phyloP scores from a whole-genome alignment of 306 rosid genomes.

The Dalbergia cultrata region DNA sequence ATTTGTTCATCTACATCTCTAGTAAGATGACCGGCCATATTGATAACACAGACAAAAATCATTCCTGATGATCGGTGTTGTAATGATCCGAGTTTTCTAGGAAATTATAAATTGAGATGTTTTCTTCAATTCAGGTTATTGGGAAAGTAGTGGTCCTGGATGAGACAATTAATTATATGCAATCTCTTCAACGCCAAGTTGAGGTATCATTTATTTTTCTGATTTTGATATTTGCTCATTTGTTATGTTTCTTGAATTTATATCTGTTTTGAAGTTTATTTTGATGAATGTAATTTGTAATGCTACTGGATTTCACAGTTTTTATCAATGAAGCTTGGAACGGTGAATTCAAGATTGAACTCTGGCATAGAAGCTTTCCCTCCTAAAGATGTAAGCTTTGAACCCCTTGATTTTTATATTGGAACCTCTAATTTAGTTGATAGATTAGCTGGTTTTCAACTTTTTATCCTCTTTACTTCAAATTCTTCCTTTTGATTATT shows the following conservation, averaged over 20 bases:
- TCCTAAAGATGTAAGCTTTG: conserved; percentile 74
- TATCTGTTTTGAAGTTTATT: neutral
- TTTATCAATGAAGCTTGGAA: conserved; percentile 95
- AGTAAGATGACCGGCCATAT: neutral
- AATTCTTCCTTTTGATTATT: conserved; percentile 11
- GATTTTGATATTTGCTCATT: conserved; percentile 11
- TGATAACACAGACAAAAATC: conserved; percentile 3
- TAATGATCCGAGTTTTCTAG: neutral
- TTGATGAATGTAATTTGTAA: conserved; percentile 16
- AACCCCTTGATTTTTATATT: conserved; percentile 4
- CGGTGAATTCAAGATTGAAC: conserved; percentile 77
- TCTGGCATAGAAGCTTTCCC: conserved; percentile 79
- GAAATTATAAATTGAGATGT: conserved; percentile 13
- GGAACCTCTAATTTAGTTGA: neutral
- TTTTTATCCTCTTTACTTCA: neutral
- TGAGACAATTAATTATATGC: conserved; percentile 92
- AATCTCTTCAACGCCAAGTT: conserved; percentile 90
- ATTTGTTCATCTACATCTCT: neutral
- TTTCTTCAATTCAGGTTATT: conserved; percentile 69
- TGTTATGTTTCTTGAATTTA: neutral
- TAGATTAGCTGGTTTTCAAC: neutral
- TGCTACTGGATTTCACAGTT: conserved; percentile 68
- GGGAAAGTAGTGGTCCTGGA: conserved; percentile 97
- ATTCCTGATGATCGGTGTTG: neutral
- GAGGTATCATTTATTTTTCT: conserved; percentile 63